Evolutionary conservation across 2,329 filamentous ascomycete genomes (phyloP).

Genomic region (Talaromyces sp.): DNA sequence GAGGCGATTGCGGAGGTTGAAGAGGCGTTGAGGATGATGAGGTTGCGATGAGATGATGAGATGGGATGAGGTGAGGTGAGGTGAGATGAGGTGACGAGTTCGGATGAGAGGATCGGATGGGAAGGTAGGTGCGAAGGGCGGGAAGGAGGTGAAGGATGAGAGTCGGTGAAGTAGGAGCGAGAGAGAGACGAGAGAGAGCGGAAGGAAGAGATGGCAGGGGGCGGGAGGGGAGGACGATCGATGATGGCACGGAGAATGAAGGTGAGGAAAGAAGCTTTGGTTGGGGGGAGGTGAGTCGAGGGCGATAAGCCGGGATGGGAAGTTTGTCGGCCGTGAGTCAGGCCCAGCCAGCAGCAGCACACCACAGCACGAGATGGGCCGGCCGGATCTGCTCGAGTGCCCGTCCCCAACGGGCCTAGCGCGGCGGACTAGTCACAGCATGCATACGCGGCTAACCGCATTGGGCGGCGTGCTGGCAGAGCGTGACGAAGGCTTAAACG

Average conservation of each 20-base stretch:
- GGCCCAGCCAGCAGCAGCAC: not conserved
- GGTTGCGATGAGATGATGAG: constrained; percentile 14
- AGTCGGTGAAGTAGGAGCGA: constrained; percentile 13
- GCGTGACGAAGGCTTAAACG: not conserved
- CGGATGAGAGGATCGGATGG: constrained; percentile 3
- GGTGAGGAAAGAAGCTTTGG: constrained; percentile 4
- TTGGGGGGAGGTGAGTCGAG: not conserved
- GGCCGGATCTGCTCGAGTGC: constrained; percentile 6
- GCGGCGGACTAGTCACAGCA: not conserved
- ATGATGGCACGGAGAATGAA: constrained; percentile 14
- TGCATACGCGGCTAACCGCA: not conserved
- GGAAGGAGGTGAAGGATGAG: constrained; percentile 13
- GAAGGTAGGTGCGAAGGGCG: constrained; percentile 4
- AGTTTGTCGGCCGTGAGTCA: constrained; percentile 5
- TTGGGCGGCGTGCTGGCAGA: constrained; percentile 15
- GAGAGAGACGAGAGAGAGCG: no score
- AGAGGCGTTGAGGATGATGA: constrained; percentile 14
- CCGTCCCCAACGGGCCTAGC: not conserved
- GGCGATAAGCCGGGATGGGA: constrained; percentile 9
- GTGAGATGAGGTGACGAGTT: constrained; percentile 13
- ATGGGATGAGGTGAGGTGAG: no score
- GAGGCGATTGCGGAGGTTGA: constrained; percentile 1
- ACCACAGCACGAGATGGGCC: constrained; percentile 12
- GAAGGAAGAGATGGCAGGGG: constrained; percentile 1
- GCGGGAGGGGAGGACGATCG: constrained; percentile 3